Base-by-base conservation (phyloP, 108 stramenopile genomes). In the Stephanodiscus triporus region DNA sequence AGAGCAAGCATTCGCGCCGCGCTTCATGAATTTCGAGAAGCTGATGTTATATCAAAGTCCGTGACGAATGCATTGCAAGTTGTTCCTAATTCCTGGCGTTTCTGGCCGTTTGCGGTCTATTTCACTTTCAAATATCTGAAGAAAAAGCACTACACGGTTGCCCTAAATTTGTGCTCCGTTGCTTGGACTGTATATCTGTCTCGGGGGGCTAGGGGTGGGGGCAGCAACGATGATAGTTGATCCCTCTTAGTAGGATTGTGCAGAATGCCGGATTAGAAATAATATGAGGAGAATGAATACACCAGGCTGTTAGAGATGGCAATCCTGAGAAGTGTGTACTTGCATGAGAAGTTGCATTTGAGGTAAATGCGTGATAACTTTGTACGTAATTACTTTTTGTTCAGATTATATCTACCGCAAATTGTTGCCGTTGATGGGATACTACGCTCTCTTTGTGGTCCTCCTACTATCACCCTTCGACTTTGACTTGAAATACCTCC, bases 61-160 rank as follows among this genome's bases (percentile, higher is more conserved):
- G 48, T 76, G 61, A 43, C 38, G 20, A 70, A 65, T 64, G 80
- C 70, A 13, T 76, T 11, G 76, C 75, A 19, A 71, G 62, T 65
- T 27, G n/a, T 37, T 34, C 58, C 58, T 3, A 59, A 59, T 32
- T 59, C 58, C 4, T 81, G 80, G 80, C 70, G 75, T 17, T 81
- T 81, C 71, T 81, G 80, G 80, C 75, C 80, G 1, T 72, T 81
- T 66, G 80, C 80, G 16, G 80, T 81, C 13, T 72, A 77, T 53
- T 76, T 71, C 5, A 80, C 79, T 22, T 80, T 80, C 69, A 75
- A 76, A 42, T 80, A 76, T 48, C 71, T 80, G 69, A 80, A 80
- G 55, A 80, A 75, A 57, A 80, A 80, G 30, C 75, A 80, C 43
- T 80, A 80, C 49, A 80, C 79, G 24, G 79, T 80, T 30, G 79